phyloP scores from a whole-genome alignment of 140 eudicot species.

The Cichorium intybus region DNA sequence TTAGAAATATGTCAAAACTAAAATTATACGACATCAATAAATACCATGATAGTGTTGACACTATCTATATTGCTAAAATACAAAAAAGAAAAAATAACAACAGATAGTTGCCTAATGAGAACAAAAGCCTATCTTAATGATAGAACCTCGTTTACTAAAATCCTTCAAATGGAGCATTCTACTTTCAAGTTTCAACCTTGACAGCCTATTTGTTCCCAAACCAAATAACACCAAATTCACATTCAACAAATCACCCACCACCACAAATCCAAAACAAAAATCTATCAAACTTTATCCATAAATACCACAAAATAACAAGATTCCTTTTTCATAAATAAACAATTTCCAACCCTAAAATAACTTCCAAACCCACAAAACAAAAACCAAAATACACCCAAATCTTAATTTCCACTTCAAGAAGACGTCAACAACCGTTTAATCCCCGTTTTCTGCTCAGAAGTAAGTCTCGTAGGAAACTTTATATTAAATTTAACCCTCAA shows the following conservation, averaged over 20 bases:
- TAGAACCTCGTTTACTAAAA: too few species aligned
- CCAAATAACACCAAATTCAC: background rate
- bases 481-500: slow-evolving; percentile 42
- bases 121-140: too few species aligned
- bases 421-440: slow-evolving; percentile 38
- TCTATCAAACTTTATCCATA: background rate
- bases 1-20: too few species aligned
- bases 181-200: too few species aligned
- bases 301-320: background rate
- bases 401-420: slow-evolving; percentile 17
- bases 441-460: slow-evolving; percentile 43
- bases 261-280: background rate
- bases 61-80: background rate
- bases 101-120: too few species aligned
- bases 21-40: too few species aligned
- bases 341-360: background rate
- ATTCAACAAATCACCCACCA: background rate
- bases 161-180: background rate
- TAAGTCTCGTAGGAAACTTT: slow-evolving; percentile 44
- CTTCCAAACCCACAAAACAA: background rate
- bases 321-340: background rate
- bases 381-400: background rate
- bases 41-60: too few species aligned
- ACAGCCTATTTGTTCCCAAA: background rate
- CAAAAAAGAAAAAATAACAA: background rate